A percentile compares a stretch with the other conserved stretches of the same genome.
Conservation (phyloP, 768 basidiomycete species). For the Suillus americanus region DNA sequence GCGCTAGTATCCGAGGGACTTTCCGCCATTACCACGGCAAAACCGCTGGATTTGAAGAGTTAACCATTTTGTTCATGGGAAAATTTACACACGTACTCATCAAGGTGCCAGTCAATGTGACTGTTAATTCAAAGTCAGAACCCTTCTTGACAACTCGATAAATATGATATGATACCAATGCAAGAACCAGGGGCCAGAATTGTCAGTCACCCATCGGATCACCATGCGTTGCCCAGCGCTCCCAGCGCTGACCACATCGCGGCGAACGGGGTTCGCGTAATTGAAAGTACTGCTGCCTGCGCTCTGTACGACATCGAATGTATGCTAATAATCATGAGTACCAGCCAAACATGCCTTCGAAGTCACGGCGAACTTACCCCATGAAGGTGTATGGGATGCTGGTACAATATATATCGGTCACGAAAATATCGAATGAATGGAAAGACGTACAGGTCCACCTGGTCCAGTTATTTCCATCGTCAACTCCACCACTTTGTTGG, state of each 20-base stretch:
- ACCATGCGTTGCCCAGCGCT: background rate
- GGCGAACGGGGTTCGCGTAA: background rate
- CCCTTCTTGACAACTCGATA: background rate
- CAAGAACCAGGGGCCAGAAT: background rate
- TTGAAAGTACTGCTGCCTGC: constrained; percentile 26
- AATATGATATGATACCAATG: background rate
- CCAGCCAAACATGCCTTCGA: background rate
- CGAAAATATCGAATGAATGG: background rate
- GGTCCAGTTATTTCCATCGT: constrained; percentile 10
- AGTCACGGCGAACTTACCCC: constrained; percentile 29
- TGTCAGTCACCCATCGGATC: background rate
- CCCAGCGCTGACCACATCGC: background rate
- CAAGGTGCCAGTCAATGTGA: background rate
- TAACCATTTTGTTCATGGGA: background rate
- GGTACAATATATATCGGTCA: background rate
- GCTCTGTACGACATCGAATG: constrained; percentile 45
- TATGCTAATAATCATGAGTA: constrained; percentile 30
- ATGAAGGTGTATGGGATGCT: constrained; percentile 47
- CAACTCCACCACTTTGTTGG: constrained; percentile 29
- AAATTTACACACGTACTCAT: background rate
- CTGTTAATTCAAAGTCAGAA: background rate
- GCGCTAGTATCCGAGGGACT: background rate
- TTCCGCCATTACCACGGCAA: background rate
- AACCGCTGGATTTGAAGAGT: background rate
- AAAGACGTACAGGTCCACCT: constrained; percentile 4